Percentiles rank a stretch among this genome's conserved stretches.
phyloP scores from a whole-genome alignment of 2,329 filamentous ascomycete genomes.

The Metarhizium brunneum region DNA sequence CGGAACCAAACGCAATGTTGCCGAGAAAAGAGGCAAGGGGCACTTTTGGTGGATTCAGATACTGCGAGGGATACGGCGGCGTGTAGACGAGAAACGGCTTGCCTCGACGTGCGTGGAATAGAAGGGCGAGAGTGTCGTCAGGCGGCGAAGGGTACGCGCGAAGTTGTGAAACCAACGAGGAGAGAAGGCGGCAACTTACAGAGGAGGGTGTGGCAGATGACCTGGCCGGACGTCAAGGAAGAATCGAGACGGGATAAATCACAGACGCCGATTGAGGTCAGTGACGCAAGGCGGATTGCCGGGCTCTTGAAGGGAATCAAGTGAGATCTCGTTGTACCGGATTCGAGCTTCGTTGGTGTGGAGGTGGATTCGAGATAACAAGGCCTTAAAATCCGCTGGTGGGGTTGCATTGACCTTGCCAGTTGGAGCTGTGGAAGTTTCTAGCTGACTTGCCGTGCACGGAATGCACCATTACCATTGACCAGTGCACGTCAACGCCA shows the following conservation, averaged over 20 bases:
- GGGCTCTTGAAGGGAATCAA: neutral
- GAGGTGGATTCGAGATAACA: neutral
- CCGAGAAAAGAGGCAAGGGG: too few relatives aligned
- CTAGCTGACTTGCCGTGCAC: conserved; percentile 7
- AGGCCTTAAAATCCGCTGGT: neutral
- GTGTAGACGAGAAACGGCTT: neutral
- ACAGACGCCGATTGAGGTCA: neutral
- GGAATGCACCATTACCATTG: too few relatives aligned
- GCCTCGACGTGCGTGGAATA: neutral
- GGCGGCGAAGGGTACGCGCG: neutral
- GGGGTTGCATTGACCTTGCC: neutral
- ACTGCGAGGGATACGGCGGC: neutral
- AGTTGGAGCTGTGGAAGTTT: conserved; percentile 12
- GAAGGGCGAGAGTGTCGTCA: neutral
- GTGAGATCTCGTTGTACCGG: neutral
- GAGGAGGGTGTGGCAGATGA: neutral
- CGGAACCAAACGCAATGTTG: neutral
- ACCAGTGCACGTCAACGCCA: too few relatives aligned
- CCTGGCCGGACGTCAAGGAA: neutral
- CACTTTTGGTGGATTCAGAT: too few relatives aligned
- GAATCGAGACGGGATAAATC: neutral
- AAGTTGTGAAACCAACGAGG: neutral
- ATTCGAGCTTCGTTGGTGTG: neutral
- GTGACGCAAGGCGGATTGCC: neutral
- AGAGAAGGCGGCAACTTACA: neutral